Evolutionary conservation across 805 yeast genomes (phyloP), one percentile per base, ranked within the genome.

Genomic region (Tetrapisispora iriomotensis): DNA sequence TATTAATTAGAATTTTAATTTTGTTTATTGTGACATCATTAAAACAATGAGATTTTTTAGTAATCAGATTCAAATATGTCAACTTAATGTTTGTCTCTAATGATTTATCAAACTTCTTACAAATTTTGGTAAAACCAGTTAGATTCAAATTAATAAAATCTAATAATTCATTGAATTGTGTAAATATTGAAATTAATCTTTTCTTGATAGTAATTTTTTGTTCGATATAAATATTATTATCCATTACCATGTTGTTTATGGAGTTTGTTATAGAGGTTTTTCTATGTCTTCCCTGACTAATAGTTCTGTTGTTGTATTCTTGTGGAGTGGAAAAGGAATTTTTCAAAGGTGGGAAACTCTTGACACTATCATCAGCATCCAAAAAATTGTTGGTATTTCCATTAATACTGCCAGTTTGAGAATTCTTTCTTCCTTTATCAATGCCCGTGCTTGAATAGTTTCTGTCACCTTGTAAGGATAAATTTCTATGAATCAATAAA

Each of bases 51-150:
- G 82, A 68, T 37, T 66, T 61, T 15, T 53, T 45, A 2, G 71
- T 66, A 23, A 80, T 60, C 34, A 62, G 60, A 13, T 62, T 54
- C 53, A 83, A 62, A 54, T 83, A 86, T 21, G 65, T 67, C n/a
- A 64, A 64, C 50, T 78, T 79, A 29, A 82, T 64, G 21, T 72
- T 58, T 28, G 82, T 74, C 42, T 74, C 72, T 47, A 85, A 65
- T 9, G 84, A 77, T 58, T 90, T 90, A 62, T 92, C 96, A 58
- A 85, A 92, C 62, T 90, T 90, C 60, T 90, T 90, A 48, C 87
- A 70, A 30, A 90, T 88, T 62, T 90, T 90, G 37, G 83, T 73
- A 60, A 90, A 84, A 2, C 96, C 97, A 19, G 94, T 84, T 47
- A 71, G 73, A 67, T 90, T 90, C 47, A 92, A 68, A 53, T 87